Conservation (phyloP, 176 grass and related monocot species). For the Lolium perenne region DNA sequence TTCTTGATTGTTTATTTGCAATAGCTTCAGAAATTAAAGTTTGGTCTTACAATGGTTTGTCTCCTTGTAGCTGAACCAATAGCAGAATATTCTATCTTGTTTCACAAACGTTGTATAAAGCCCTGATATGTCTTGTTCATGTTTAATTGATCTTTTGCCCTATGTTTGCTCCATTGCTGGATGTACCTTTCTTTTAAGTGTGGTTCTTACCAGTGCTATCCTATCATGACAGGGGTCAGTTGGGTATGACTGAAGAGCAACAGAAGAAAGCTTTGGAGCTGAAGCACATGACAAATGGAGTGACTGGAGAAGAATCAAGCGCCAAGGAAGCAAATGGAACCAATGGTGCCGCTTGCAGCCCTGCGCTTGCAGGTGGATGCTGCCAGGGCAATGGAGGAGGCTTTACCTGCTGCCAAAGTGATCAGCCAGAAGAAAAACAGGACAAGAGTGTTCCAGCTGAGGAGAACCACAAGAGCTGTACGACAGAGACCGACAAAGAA, state of each 20-base stretch:
- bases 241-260: constrained; percentile 83
- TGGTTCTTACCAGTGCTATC: constrained; percentile 37
- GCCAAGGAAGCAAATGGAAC: constrained; percentile 47
- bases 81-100: neutral
- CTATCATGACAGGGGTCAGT: constrained; percentile 68
- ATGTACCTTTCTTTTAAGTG: neutral
- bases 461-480: constrained; percentile 44
- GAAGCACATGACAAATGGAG: constrained; percentile 49
- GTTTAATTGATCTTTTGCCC: neutral
- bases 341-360: constrained; percentile 27
- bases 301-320: constrained; percentile 36
- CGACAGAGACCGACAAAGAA: constrained; percentile 46
- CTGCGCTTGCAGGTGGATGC: constrained; percentile 52
- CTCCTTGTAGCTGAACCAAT: neutral
- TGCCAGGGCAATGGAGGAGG: constrained; percentile 69
- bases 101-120: constrained; percentile 3
- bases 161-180: constrained; percentile 13
- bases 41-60: neutral
- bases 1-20: constrained; percentile 12
- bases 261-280: constrained; percentile 82
- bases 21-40: constrained; percentile 25
- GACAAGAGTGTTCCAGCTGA: constrained; percentile 54
- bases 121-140: constrained; percentile 27
- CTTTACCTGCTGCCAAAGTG: constrained; percentile 73
- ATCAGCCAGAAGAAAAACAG: constrained; percentile 49